Evolutionary conservation across 371 early-diverging fungal species (phyloP).

Genomic region (Mucor sp.): DNA sequence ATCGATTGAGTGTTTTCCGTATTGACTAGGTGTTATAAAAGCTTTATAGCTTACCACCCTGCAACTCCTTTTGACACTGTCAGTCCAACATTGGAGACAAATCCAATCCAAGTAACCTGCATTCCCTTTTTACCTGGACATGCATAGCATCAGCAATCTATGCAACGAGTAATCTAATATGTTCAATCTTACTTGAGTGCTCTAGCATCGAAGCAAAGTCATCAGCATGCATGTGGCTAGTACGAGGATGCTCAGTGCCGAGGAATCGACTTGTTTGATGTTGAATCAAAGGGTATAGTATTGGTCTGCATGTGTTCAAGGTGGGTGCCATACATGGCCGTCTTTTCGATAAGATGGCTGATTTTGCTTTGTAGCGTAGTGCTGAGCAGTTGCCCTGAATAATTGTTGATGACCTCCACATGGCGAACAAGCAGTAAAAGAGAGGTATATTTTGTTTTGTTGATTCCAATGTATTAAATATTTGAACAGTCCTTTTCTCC

Average conservation of each 20-base stretch:
- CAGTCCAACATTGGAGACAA: conserved; percentile 62
- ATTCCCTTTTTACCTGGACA: conserved; percentile 51
- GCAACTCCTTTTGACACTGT: conserved; percentile 65
- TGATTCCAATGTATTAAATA: not conserved
- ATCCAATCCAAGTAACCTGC: conserved; percentile 63
- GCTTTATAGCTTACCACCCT: conserved; percentile 43
- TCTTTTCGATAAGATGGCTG: not conserved
- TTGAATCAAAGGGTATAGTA: not conserved
- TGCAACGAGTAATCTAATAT: not conserved
- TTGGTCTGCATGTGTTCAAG: not conserved
- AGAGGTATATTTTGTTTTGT: not conserved
- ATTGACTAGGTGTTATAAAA: not conserved
- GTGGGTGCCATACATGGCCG: not conserved
- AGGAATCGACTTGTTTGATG: conserved; percentile 3
- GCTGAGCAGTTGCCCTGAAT: not conserved
- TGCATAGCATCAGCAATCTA: not conserved
- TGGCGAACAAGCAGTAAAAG: not conserved
- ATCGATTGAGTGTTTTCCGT: not conserved
- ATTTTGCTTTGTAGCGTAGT: not conserved
- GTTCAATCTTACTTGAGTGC: conserved; percentile 5
- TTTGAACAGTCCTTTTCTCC: not conserved
- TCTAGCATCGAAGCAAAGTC: conserved; percentile 18
- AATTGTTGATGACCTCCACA: not conserved
- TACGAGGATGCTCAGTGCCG: not conserved
- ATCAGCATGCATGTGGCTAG: not conserved